Evolutionary conservation across 805 yeast species (phyloP).

Genomic region (Candida krabiensis): DNA sequence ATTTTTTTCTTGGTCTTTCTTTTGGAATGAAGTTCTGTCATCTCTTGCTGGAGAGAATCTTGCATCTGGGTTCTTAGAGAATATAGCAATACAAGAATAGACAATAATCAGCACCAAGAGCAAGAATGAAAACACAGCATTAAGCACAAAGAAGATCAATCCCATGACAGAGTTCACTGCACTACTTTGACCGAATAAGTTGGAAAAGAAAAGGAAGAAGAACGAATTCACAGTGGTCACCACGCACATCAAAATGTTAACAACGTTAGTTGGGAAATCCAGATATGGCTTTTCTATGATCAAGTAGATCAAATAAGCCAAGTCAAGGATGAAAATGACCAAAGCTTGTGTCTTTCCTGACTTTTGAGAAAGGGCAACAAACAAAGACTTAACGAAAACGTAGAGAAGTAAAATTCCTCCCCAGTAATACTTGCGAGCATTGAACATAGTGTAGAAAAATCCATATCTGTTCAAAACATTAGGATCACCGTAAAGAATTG

Average conservation of each 20-base stretch:
- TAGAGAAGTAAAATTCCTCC: constrained; percentile 63
- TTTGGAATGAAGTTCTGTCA: constrained; percentile 89
- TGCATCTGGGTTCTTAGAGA: constrained; percentile 85
- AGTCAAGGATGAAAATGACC: constrained; percentile 72
- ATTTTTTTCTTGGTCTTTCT: constrained; percentile 19
- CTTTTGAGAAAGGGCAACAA: constrained; percentile 75
- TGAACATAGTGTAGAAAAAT: constrained; percentile 85
- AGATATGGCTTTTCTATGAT: constrained; percentile 72
- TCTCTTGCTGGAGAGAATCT: constrained; percentile 87
- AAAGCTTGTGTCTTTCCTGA: constrained; percentile 83
- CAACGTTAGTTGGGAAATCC: constrained; percentile 77
- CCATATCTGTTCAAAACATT: constrained; percentile 76
- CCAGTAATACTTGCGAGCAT: constrained; percentile 82
- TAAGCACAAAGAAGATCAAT: constrained; percentile 82
- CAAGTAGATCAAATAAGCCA: constrained; percentile 63
- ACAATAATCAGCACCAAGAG: constrained; percentile 70
- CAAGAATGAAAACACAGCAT: constrained; percentile 83
- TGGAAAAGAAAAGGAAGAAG: constrained; percentile 82
- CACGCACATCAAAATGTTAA: constrained; percentile 69
- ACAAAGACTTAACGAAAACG: constrained; percentile 63
- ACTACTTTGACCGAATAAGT: constrained; percentile 77
- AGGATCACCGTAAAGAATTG: constrained; percentile 77
- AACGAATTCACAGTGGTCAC: constrained; percentile 79
- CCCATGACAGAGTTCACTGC: constrained; percentile 87
- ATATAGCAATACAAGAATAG: constrained; percentile 58